These are phyloP conservation scores for Coemansia sp. DNA, from an alignment of 192 early-diverging fungal species.

Conservation along the genomic window DNA sequence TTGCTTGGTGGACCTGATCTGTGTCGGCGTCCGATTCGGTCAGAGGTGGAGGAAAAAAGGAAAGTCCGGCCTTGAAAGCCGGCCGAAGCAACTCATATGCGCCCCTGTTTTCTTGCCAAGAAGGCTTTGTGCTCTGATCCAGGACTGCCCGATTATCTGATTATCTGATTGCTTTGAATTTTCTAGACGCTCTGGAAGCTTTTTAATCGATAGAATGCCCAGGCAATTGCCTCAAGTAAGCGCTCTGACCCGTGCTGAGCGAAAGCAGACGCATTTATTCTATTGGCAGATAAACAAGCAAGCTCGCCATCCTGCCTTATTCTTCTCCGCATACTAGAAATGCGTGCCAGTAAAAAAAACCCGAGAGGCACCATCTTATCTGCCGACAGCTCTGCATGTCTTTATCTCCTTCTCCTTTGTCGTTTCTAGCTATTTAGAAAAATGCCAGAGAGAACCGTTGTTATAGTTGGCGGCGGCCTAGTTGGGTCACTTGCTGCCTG, in stretches of 20 bases:
- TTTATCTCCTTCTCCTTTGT: slow-evolving; percentile 1
- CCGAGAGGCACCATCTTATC: no score
- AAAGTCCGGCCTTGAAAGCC: background rate
- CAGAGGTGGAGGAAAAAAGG: background rate
- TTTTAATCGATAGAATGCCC: background rate
- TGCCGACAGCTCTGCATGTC: background rate
- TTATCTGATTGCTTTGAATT: background rate
- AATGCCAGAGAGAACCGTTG: slow-evolving; percentile 32
- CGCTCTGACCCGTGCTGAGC: no score
- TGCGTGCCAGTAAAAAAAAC: no score
- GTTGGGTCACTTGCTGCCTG: slow-evolving; percentile 86
- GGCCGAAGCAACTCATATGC: no score
- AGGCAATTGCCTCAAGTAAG: background rate
- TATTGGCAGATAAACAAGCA: no score
- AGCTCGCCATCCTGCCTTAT: no score
- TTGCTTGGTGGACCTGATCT: background rate
- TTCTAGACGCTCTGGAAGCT: background rate
- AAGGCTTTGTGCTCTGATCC: background rate
- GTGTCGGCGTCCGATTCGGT: background rate
- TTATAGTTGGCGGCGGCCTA: slow-evolving; percentile 88
- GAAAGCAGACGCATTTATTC: no score
- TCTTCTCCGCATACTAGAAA: no score
- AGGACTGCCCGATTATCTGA: background rate
- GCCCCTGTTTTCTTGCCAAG: no score
- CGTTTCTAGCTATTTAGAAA: no score